Evolutionary conservation across 2,329 filamentous ascomycete species (phyloP).

Genomic region (Bipolaris gigantea): DNA sequence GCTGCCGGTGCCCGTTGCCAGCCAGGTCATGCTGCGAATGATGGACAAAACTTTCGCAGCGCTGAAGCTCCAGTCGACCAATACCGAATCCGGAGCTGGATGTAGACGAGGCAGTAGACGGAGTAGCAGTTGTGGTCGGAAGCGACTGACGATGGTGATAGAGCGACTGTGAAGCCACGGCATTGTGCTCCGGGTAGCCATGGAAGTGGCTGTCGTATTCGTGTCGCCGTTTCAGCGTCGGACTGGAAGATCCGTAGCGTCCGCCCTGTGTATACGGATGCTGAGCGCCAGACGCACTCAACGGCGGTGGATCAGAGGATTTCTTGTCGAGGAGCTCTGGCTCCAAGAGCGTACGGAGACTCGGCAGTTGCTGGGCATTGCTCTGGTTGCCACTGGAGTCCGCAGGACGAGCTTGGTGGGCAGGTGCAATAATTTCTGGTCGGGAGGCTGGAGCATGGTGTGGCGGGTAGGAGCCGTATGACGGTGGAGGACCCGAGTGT

Average conservation of each 20-base stretch:
- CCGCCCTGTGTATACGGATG: slow-evolving; percentile 22
- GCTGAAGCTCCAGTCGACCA: slow-evolving; percentile 27
- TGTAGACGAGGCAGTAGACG: slow-evolving; percentile 29
- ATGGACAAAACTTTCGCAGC: slow-evolving; percentile 28
- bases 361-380: slow-evolving; percentile 42
- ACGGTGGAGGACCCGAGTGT: slow-evolving; percentile 56
- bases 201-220: slow-evolving; percentile 37
- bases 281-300: slow-evolving; percentile 24
- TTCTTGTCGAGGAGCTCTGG: slow-evolving; percentile 42
- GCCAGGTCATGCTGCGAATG: slow-evolving; percentile 26
- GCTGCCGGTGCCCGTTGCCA: slow-evolving; percentile 25
- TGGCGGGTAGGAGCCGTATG: slow-evolving; percentile 35
- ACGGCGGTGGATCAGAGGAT: slow-evolving; percentile 26
- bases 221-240: slow-evolving; percentile 43
- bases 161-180: slow-evolving; percentile 32
- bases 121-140: slow-evolving; percentile 22
- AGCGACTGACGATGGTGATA: slow-evolving; percentile 33
- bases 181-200: slow-evolving; percentile 31
- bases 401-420: slow-evolving; percentile 31
- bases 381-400: slow-evolving; percentile 30
- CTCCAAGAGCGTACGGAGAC: slow-evolving; percentile 43
- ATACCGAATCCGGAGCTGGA: slow-evolving; percentile 26
- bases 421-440: slow-evolving; percentile 28
- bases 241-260: slow-evolving; percentile 38
- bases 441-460: slow-evolving; percentile 31